These are phyloP conservation scores for Cudoniella acicularis DNA, from an alignment of 495 filamentous ascomycete species.

Conservation along the genomic window DNA sequence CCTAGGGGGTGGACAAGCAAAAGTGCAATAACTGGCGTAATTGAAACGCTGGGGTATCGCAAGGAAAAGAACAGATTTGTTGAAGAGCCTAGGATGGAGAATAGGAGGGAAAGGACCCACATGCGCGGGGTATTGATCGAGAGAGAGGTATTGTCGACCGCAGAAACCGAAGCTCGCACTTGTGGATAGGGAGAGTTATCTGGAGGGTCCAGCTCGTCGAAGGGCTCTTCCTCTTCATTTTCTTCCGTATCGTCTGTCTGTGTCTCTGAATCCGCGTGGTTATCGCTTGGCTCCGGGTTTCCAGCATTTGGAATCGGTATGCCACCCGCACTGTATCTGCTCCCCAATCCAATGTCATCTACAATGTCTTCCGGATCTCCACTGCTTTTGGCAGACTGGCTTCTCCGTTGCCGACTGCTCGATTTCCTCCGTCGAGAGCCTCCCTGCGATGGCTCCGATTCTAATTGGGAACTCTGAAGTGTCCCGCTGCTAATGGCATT, in stretches of 20 bases:
- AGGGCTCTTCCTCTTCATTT: constrained; percentile 4
- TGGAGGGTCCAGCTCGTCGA: constrained; percentile 45
- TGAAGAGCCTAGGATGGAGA: constrained; percentile 73
- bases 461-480: neutral
- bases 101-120: constrained; percentile 76
- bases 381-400: neutral
- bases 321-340: constrained; percentile 12
- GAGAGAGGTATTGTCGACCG: constrained; percentile 65
- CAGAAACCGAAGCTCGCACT: constrained; percentile 73
- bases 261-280: neutral
- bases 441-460: neutral
- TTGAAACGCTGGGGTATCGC: constrained; percentile 81
- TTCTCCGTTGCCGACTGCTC: neutral
- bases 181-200: constrained; percentile 68
- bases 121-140: constrained; percentile 87
- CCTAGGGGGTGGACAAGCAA: constrained; percentile 79
- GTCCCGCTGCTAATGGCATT: constrained; percentile 17
- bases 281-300: constrained; percentile 1
- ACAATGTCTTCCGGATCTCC: neutral
- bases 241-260: neutral
- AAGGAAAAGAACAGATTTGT: constrained; percentile 83
- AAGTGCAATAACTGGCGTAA: constrained; percentile 80
- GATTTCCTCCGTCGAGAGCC: constrained; percentile 3
- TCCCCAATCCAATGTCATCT: constrained; percentile 18
- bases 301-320: constrained; percentile 16